Conservation (phyloP, 179 eudicot species). For the Monotropa hypopitys region DNA sequence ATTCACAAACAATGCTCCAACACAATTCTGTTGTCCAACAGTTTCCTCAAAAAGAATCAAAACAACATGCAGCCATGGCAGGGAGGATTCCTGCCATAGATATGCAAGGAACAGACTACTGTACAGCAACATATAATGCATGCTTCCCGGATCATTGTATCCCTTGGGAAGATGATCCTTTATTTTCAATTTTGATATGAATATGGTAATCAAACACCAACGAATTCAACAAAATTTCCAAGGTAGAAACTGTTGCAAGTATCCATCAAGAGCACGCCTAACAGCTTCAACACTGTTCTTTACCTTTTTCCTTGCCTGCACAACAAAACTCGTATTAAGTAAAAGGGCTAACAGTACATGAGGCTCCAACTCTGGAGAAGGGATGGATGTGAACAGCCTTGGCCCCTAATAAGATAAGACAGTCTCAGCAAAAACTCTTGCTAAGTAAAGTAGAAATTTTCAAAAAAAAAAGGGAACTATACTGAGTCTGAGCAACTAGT, state of each 20-base stretch:
- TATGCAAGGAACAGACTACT: not conserved
- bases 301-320: not conserved
- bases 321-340: not conserved
- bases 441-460: no score
- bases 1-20: no score
- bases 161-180: not conserved
- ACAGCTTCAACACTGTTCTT: not conserved
- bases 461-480: no score
- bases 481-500: not conserved
- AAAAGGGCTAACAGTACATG: no score
- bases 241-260: not conserved
- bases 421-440: not conserved
- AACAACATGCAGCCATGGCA: not conserved
- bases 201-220: not conserved
- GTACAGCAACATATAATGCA: not conserved
- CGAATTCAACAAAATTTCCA: not conserved
- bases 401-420: no score
- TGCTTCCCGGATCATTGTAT: not conserved
- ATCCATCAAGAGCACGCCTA: not conserved
- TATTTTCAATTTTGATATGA: not conserved
- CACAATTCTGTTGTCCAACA: not conserved
- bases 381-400: no score
- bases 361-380: no score
- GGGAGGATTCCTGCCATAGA: not conserved
- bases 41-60: not conserved